phyloP scores from a whole-genome alignment of 2,329 filamentous ascomycete species.

The Setomelanomma holmii region DNA sequence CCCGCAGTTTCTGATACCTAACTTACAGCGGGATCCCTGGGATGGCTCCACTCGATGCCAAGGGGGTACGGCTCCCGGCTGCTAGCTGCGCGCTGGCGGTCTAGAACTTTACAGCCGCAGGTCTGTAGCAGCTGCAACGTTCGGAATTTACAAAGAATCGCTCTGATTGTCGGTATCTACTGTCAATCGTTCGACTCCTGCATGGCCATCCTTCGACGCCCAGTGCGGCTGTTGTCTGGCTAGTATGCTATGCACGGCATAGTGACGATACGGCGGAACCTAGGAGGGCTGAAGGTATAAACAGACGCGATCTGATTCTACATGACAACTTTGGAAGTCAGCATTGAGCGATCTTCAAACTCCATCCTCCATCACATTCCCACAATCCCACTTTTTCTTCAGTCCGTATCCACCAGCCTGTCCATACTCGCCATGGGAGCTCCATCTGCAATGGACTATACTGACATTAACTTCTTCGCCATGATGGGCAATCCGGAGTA shows the following conservation, averaged over 20 bases:
- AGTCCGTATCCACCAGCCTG: not conserved
- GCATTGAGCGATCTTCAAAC: not conserved
- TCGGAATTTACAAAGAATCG: too few relatives aligned
- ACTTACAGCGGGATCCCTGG: too few relatives aligned
- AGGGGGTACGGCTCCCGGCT: too few relatives aligned
- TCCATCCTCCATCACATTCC: not conserved
- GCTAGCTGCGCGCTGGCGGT: too few relatives aligned
- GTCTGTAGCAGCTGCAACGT: not conserved
- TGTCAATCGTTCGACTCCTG: not conserved
- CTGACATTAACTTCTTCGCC: not conserved
- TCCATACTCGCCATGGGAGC: not conserved
- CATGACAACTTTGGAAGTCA: too few relatives aligned
- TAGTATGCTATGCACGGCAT: not conserved
- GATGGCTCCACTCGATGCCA: too few relatives aligned
- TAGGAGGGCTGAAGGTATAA: not conserved
- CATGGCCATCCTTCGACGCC: not conserved
- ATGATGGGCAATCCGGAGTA: not conserved
- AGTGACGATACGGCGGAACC: not conserved
- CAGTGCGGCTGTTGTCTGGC: not conserved
- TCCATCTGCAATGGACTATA: not conserved
- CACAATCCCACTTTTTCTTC: not conserved
- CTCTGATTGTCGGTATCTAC: not conserved
- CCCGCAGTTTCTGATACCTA: too few relatives aligned
- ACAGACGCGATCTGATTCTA: too few relatives aligned
- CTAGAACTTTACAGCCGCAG: too few relatives aligned